Base-by-base conservation (phyloP, 108 stramenopile species). In the Cyclostephanos tholiformis region DNA sequence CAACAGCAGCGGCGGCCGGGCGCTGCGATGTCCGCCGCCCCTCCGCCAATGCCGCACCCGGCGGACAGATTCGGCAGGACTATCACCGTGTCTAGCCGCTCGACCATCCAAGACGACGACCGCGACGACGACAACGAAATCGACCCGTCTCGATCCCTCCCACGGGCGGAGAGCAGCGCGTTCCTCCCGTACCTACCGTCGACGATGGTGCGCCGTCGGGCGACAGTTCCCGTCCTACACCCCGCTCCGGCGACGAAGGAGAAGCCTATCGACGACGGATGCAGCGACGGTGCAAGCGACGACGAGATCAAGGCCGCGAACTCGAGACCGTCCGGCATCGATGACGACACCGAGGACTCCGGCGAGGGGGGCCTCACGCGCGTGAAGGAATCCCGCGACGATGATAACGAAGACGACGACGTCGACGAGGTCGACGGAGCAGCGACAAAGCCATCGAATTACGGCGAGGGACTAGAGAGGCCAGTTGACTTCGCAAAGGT, bases 261-360 rank as follows among this genome's bases (percentile, higher is more conserved):
- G 25, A 49, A 1, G 9, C 30, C 29, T 2, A 63, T 63, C 35
- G 41, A 51, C 14, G 39, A 9, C 25, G 32, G 32, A 32, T 32
- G 17, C 38, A 35, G 35, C 44, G 65, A 66, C 19, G 32, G 43
- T 3, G 63, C 43, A 14, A 65, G 50, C 65, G 65, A 66, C 20
- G 65, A 66, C 19, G 65, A 66, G 65, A 41, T 66, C 19, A 36
- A 41, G 46, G 65, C 65, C n/a, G 65, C 65, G 23, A 66, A 62
- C 36, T 22, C 17, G 23, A 55, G 13, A 16, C 26, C 53, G 25
- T 25, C 62, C 11, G 62, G 9, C 39, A 20, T 4, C 30, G 62
- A 43, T 35, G 13, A 23, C 26, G 61, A 26, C 19, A 7, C 1
- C 6, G 38, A 11, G 55, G 55, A 32, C 32, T 2, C 4, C 32